These are phyloP conservation scores for Dactylella cylindrospora DNA, from an alignment of 2,329 filamentous ascomycete genomes.

Conservation along the genomic window DNA sequence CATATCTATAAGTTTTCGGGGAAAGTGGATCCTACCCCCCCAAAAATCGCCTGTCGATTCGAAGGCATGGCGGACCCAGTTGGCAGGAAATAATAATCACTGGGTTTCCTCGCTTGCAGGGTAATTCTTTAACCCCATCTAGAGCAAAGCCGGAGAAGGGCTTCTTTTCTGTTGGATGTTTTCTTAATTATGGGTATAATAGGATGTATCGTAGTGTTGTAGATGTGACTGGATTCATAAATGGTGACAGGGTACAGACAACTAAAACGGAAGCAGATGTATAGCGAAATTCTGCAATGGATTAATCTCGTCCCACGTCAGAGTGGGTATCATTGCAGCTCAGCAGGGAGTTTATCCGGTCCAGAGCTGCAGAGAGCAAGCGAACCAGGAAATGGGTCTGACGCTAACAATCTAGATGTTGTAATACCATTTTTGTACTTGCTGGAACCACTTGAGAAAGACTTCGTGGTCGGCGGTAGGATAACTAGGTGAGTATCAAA, in stretches of 20 bases:
- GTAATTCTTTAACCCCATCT: conserved; percentile 16
- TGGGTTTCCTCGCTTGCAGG: conserved; percentile 31
- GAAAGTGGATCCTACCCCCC: conserved; percentile 29
- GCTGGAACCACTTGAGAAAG: conserved; percentile 7
- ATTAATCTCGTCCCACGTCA: conserved; percentile 23
- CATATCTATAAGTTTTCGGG: conserved; percentile 31
- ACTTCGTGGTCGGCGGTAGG: background rate
- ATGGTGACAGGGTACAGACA: background rate
- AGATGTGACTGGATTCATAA: conserved; percentile 8
- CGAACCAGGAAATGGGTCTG: conserved; percentile 23
- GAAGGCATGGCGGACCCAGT: too few relatives aligned
- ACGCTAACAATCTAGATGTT: background rate
- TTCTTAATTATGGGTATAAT: conserved; percentile 22
- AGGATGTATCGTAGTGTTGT: conserved; percentile 31
- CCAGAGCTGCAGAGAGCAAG: too few relatives aligned
- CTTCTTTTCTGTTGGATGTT: too few relatives aligned
- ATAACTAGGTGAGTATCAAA: background rate
- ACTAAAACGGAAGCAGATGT: background rate
- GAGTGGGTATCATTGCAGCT: conserved; percentile 28
- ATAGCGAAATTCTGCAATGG: conserved; percentile 29
- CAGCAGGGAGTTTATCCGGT: conserved; percentile 40
- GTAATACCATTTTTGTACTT: background rate
- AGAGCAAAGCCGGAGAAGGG: conserved; percentile 12
- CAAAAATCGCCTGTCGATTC: conserved; percentile 31
- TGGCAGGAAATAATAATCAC: conserved; percentile 25